Evolutionary conservation across 1,139 yeast genomes (phyloP).

Genomic region (Sugiyamaella pinicola): DNA sequence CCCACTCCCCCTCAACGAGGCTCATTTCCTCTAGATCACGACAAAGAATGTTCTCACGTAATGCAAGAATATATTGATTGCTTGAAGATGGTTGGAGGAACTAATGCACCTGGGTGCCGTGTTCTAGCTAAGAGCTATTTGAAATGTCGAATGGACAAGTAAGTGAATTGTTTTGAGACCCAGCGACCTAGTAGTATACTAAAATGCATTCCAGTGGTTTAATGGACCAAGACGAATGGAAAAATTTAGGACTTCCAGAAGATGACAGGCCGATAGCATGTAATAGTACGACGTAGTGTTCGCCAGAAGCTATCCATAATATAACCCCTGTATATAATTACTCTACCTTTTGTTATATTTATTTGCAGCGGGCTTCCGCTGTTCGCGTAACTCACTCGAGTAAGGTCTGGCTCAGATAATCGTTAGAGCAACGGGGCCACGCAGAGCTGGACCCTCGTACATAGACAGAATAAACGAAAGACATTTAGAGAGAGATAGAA

Average conservation of each 20-base stretch:
- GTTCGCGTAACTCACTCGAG: no score
- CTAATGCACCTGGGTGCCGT: constrained; percentile 88
- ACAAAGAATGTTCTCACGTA: constrained; percentile 73
- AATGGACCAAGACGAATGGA: constrained; percentile 85
- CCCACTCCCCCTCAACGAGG: constrained; percentile 98
- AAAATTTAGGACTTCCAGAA: constrained; percentile 78
- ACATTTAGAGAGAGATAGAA: no score
- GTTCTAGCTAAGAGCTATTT: constrained; percentile 78
- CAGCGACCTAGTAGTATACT: neutral
- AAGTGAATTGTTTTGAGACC: no score
- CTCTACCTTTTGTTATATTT: neutral
- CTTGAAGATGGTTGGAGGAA: constrained; percentile 72
- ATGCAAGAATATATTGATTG: constrained; percentile 81
- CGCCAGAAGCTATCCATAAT: neutral
- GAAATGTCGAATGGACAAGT: constrained; percentile 84
- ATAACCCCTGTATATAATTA: neutral
- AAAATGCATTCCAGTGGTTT: constrained; percentile 48
- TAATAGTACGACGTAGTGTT: neutral
- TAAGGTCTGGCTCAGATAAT: no score
- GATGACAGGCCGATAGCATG: constrained; percentile 41
- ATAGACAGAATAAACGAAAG: no score
- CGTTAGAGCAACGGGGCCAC: no score
- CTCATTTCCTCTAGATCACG: constrained; percentile 92
- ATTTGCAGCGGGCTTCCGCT: no score
- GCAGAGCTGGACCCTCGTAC: no score